Evolutionary conservation across 2,329 filamentous ascomycete genomes (phyloP).

Genomic region (Alternaria sp.): DNA sequence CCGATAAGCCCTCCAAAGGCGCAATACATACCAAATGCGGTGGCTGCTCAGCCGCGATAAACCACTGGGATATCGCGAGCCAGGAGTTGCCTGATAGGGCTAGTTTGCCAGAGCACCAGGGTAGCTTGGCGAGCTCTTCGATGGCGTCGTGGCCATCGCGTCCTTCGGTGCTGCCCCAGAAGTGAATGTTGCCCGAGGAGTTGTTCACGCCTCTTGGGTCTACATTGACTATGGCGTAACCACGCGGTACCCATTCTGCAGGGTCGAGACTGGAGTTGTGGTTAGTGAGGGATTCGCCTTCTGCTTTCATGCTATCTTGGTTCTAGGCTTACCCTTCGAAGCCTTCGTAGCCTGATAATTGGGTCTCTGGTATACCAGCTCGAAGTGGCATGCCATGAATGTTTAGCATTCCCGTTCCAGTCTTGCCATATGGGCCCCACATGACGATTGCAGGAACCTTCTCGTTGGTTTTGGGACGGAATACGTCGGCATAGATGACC

Average conservation of each 20-base stretch:
- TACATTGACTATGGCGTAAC: slow-evolving; percentile 41
- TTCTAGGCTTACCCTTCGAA: slow-evolving; percentile 42
- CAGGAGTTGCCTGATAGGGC: slow-evolving; percentile 54
- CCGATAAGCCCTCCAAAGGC: slow-evolving; percentile 54
- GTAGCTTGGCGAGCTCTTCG: slow-evolving; percentile 42
- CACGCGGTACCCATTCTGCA: slow-evolving; percentile 34
- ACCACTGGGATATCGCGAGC: slow-evolving; percentile 51
- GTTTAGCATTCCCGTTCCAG: slow-evolving; percentile 13
- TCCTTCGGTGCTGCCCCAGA: slow-evolving; percentile 33
- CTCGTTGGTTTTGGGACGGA: slow-evolving; percentile 20
- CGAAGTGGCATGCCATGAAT: neutral
- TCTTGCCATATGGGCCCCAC: slow-evolving; percentile 55
- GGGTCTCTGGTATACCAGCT: neutral
- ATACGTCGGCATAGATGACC: slow-evolving; percentile 6
- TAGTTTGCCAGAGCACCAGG: slow-evolving; percentile 54
- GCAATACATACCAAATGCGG: slow-evolving; percentile 52
- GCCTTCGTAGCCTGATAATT: slow-evolving; percentile 37
- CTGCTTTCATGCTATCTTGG: neutral
- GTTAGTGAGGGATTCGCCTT: neutral
- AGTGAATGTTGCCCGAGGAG: slow-evolving; percentile 33
- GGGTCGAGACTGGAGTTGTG: slow-evolving; percentile 40
- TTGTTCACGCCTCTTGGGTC: slow-evolving; percentile 33
- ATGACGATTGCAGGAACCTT: slow-evolving; percentile 51
- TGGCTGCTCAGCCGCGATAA: slow-evolving; percentile 51
- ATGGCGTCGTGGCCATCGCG: slow-evolving; percentile 55